These are phyloP conservation scores for Coleophoma cylindrospora DNA, from an alignment of 2,329 filamentous ascomycete species.

Conservation along the genomic window DNA sequence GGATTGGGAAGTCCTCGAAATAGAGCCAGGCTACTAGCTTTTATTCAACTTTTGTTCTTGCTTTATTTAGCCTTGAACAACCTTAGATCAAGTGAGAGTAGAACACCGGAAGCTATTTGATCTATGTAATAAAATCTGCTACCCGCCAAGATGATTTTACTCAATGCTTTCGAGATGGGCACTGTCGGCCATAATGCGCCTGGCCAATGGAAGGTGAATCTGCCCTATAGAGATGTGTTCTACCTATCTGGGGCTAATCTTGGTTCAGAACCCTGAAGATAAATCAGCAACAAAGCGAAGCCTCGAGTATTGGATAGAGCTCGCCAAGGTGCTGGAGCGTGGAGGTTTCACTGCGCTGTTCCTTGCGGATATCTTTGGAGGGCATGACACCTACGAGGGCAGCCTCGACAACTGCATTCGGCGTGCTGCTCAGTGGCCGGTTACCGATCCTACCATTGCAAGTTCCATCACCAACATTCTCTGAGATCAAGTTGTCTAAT, in stretches of 20 bases:
- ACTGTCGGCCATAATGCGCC: conserved; percentile 60
- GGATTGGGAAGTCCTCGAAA: too few species aligned
- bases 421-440: conserved; percentile 64
- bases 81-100: too few species aligned
- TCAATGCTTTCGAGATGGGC: conserved; percentile 64
- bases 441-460: conserved; percentile 60
- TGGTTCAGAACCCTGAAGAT: conserved; percentile 25
- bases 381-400: conserved; percentile 63
- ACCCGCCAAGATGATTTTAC: conserved; percentile 43
- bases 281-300: conserved; percentile 28
- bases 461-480: conserved; percentile 9
- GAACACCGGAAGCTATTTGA: too few species aligned
- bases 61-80: too few species aligned
- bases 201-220: conserved; percentile 58
- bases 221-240: neutral
- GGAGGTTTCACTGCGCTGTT: conserved; percentile 62
- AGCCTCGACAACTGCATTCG: conserved; percentile 50
- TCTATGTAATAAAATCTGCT: too few species aligned
- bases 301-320: conserved; percentile 58
- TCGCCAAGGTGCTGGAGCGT: conserved; percentile 56
- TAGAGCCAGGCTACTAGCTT: too few species aligned
- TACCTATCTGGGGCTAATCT: conserved; percentile 1
- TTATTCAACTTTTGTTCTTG: too few species aligned
- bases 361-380: conserved; percentile 52
- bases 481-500: neutral